These are phyloP conservation scores for Sphaceloma murrayae DNA, from an alignment of 2,329 filamentous ascomycete genomes.

Conservation along the genomic window DNA sequence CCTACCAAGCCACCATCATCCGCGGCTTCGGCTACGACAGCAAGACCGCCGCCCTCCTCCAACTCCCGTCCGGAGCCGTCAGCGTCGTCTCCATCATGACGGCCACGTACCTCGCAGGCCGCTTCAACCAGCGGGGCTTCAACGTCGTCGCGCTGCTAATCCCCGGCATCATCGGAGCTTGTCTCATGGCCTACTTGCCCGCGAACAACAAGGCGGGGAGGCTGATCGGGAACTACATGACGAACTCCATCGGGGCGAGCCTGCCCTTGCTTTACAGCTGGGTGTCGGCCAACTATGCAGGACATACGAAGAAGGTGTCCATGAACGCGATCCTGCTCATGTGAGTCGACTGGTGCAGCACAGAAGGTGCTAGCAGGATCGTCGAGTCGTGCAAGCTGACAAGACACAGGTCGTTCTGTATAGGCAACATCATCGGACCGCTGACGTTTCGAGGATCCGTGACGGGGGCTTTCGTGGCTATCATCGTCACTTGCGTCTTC, in stretches of 20 bases:
- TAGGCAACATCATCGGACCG: slow-evolving; percentile 37
- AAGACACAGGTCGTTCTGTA: slow-evolving; percentile 21
- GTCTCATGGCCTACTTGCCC: slow-evolving; percentile 27
- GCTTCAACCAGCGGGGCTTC: slow-evolving; percentile 25
- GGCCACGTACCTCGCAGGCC: slow-evolving; percentile 23
- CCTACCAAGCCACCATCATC: slow-evolving; percentile 30
- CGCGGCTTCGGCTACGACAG: slow-evolving; percentile 26
- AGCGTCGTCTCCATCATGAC: slow-evolving; percentile 32
- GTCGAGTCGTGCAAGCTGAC: neutral
- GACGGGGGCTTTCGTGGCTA: slow-evolving; percentile 24
- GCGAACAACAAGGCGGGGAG: slow-evolving; percentile 37
- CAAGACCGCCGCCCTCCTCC: slow-evolving; percentile 25
- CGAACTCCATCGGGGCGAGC: slow-evolving; percentile 32
- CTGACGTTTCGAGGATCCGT: slow-evolving; percentile 31
- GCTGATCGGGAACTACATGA: slow-evolving; percentile 34
- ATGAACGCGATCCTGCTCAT: slow-evolving; percentile 53
- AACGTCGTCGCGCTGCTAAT: slow-evolving; percentile 24
- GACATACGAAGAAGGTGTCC: slow-evolving; percentile 61
- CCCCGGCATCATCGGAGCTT: slow-evolving; percentile 24
- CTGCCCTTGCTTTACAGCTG: slow-evolving; percentile 33
- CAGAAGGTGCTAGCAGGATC: neutral
- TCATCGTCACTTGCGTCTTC: slow-evolving; percentile 30
- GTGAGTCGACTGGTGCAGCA: neutral
- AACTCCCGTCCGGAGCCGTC: slow-evolving; percentile 52
- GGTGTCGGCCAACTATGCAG: slow-evolving; percentile 47